These are phyloP conservation scores for Hyphopichia buzzinii DNA, from an alignment of 1,139 yeast genomes.

Conservation along the genomic window DNA sequence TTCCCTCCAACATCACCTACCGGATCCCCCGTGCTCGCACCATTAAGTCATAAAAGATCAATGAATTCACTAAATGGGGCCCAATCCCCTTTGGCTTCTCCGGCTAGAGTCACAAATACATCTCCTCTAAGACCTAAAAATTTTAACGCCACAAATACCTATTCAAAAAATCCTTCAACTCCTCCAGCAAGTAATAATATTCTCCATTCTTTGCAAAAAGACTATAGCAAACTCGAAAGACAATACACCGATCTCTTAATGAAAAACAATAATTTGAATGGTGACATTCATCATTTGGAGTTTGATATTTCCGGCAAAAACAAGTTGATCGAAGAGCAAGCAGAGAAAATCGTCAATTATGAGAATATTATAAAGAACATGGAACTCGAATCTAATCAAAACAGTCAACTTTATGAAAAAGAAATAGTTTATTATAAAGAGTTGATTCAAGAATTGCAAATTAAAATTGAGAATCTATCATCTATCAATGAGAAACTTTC, in stretches of 20 bases:
- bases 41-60: slow-evolving; percentile 1
- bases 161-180: not conserved
- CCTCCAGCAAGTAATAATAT: slow-evolving; percentile 1
- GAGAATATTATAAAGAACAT: slow-evolving; percentile 20
- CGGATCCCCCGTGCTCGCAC: not conserved
- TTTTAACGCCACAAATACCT: not conserved
- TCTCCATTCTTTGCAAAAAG: slow-evolving; percentile 9
- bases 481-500: slow-evolving; percentile 13
- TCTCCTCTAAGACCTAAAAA: slow-evolving; percentile 2
- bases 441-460: slow-evolving; percentile 29
- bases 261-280: slow-evolving; percentile 16
- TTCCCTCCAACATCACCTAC: not conserved
- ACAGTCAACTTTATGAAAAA: slow-evolving; percentile 27
- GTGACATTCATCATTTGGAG: slow-evolving; percentile 23
- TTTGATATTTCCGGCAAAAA: slow-evolving; percentile 19
- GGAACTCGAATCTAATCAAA: slow-evolving; percentile 22
- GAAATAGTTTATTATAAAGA: slow-evolving; percentile 34
- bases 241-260: slow-evolving; percentile 28
- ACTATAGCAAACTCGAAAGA: slow-evolving; percentile 19
- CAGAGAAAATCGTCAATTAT: slow-evolving; percentile 16
- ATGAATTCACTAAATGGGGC: slow-evolving; percentile 2
- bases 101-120: not conserved
- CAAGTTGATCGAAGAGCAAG: slow-evolving; percentile 16
- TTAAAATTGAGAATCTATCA: slow-evolving; percentile 23
- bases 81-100: slow-evolving; percentile 3